A percentile compares a stretch with the other conserved stretches of the same genome.
Evolutionary conservation across 2,329 filamentous ascomycete species (phyloP).

Genomic region (Exophiala alcalophila): DNA sequence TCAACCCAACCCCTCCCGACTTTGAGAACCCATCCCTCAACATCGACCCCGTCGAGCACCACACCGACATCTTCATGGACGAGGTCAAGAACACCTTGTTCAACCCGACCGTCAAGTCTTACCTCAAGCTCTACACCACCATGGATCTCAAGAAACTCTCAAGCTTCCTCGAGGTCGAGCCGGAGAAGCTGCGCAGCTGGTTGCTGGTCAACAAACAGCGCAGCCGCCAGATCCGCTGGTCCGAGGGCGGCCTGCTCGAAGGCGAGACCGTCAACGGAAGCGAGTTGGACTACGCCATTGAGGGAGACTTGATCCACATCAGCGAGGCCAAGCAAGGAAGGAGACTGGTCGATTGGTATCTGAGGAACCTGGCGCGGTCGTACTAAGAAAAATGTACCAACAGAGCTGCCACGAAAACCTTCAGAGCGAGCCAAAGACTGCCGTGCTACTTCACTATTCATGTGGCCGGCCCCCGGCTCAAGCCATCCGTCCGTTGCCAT

Average conservation of each 20-base stretch:
- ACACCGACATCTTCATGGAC: conserved; percentile 97
- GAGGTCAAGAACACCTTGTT: conserved; percentile 98
- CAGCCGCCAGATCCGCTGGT: conserved; percentile 93
- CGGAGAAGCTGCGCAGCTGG: conserved; percentile 93
- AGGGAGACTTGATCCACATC: conserved; percentile 96
- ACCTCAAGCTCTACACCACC: conserved; percentile 97
- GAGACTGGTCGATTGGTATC: conserved; percentile 97
- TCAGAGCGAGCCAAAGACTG: too few relatives aligned
- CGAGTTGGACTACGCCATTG: conserved; percentile 95
- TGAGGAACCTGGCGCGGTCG: conserved; percentile 91
- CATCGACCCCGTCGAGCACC: conserved; percentile 95
- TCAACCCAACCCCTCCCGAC: conserved; percentile 92
- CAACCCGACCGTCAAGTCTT: conserved; percentile 96
- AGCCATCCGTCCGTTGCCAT: too few relatives aligned
- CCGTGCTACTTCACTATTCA: too few relatives aligned
- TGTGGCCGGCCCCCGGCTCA: too few relatives aligned
- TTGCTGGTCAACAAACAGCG: conserved; percentile 98
- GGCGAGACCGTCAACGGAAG: conserved; percentile 90
- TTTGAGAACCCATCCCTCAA: conserved; percentile 97
- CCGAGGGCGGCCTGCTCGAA: conserved; percentile 82
- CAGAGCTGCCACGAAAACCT: too few relatives aligned
- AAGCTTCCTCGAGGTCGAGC: conserved; percentile 92
- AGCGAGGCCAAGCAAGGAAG: conserved; percentile 97
- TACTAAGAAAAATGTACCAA: conserved; percentile 65
- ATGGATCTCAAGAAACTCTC: conserved; percentile 99